A percentile compares a stretch with the other conserved stretches of the same genome.
Conservation (phyloP, 2,329 filamentous ascomycete species). For the Periconia macrospinosa region DNA sequence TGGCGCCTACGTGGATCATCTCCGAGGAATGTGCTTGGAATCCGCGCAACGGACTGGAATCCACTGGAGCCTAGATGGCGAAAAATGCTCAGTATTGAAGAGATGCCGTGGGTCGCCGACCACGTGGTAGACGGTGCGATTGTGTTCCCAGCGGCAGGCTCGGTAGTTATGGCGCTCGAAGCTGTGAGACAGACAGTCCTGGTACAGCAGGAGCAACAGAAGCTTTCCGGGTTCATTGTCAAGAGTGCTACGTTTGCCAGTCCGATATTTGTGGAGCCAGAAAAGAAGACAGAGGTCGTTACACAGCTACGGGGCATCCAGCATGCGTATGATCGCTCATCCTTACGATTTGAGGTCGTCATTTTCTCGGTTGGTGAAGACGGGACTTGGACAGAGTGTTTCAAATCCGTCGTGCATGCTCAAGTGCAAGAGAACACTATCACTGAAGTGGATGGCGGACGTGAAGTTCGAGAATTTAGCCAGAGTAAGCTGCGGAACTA, state of each 20-base stretch:
- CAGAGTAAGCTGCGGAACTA: background rate
- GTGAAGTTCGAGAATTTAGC: background rate
- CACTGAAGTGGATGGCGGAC: background rate
- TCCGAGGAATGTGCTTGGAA: constrained; percentile 5
- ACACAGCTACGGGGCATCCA: background rate
- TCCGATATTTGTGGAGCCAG: constrained; percentile 3
- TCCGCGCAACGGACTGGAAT: background rate
- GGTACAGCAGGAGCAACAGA: background rate
- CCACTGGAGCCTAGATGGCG: constrained; percentile 3
- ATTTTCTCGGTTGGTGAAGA: constrained; percentile 1
- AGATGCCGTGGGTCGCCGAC: constrained; percentile 10
- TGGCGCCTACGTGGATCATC: background rate
- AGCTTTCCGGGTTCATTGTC: constrained; percentile 1
- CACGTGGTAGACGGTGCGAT: constrained; percentile 13
- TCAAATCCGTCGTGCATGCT: background rate
- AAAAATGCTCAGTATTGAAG: constrained; percentile 2
- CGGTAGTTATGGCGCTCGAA: constrained; percentile 20
- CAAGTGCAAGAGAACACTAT: background rate
- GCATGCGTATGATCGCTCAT: constrained; percentile 7
- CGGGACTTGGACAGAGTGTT: background rate
- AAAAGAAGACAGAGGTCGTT: background rate
- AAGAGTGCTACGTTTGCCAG: constrained; percentile 4
- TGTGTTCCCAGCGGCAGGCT: constrained; percentile 38
- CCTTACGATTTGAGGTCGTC: constrained; percentile 4
- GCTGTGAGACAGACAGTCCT: constrained; percentile 1